Base-by-base conservation (phyloP, 2,329 filamentous ascomycete species). In the Alternaria infectoria region DNA sequence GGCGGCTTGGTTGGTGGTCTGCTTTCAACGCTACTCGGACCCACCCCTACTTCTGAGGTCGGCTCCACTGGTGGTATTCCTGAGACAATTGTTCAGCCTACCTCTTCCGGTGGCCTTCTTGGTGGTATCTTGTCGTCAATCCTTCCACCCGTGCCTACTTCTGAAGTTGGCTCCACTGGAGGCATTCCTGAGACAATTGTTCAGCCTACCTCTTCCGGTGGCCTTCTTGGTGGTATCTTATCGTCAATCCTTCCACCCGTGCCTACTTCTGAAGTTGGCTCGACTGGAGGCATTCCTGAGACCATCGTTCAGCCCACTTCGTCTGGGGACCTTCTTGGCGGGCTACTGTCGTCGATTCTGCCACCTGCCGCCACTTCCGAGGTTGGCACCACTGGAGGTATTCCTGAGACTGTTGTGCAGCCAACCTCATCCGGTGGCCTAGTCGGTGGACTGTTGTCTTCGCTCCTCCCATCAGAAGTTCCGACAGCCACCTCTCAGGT, bases 31-130 rank as follows among this genome's bases (percentile, higher is more conserved):
- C 46, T 72, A 26, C 62, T 68, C 15, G 62, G 32, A 6, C 61
- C 66, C 9, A 70, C 63, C 13, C 54, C 61, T 52, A 61, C 59
- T 43, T 54, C 66, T 44, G 36, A 62, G 36, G 17, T 68, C 23
- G 71, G 70, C 25, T 71, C 73, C n/a, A 69, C 65, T 49, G 75
- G 75, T 15, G 66, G 59, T 28, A 23, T 77, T 10, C 72, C 74
- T 13, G 66, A 65, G 50, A 69, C 47, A 19, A 56, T 72, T 26
- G 62, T 75, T 10, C 62, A 64, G 43, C 54, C 66, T 30, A 58
- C 66, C 15, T 62, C 63, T 8, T 28, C 56, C 5, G 61, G 60
- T 11, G 63, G 56, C 32, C 21, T 57, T n/a, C n/a, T 61, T 17
- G 45, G 57, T 47, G 55, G 51, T 19, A 30, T 56, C 8, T 25